Evolutionary conservation across 1,139 yeast species (phyloP).

Genomic region (Kluyveromyces sp.): DNA sequence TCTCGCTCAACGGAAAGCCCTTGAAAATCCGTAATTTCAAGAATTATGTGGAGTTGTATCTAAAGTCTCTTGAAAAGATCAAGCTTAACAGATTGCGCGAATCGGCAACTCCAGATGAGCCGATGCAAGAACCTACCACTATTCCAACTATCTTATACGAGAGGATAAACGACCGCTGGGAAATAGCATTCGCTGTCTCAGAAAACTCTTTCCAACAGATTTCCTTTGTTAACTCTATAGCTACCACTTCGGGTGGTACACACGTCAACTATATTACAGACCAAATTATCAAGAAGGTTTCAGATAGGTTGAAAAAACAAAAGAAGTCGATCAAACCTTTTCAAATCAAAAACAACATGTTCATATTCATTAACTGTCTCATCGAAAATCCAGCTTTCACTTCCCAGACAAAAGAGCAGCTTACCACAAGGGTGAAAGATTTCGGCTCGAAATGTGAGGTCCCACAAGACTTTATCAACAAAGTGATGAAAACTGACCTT

Average conservation of each 20-base stretch:
- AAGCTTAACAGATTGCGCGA: slow-evolving; percentile 30
- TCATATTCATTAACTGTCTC: slow-evolving; percentile 82
- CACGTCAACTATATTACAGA: slow-evolving; percentile 86
- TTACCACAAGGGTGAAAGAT: slow-evolving; percentile 80
- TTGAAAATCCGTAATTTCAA: slow-evolving; percentile 71
- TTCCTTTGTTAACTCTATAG: slow-evolving; percentile 94
- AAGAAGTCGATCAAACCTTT: slow-evolving; percentile 76
- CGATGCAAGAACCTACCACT: slow-evolving; percentile 33
- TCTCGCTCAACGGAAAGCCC: slow-evolving; percentile 68
- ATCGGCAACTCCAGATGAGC: slow-evolving; percentile 32
- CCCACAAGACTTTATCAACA: slow-evolving; percentile 68
- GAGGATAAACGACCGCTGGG: slow-evolving; percentile 80
- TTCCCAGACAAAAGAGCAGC: slow-evolving; percentile 93
- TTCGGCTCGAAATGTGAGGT: slow-evolving; percentile 77
- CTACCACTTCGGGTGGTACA: slow-evolving; percentile 96
- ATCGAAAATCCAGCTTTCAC: slow-evolving; percentile 97
- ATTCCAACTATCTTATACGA: slow-evolving; percentile 71
- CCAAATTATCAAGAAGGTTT: slow-evolving; percentile 70
- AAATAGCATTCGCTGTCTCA: slow-evolving; percentile 88
- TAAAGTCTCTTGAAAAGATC: slow-evolving; percentile 56
- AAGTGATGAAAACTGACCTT: slow-evolving; percentile 70
- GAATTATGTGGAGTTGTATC: slow-evolving; percentile 82
- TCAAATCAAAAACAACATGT: slow-evolving; percentile 86
- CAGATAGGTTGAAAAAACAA: slow-evolving; percentile 66
- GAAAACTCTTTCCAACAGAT: slow-evolving; percentile 90